phyloP scores from a whole-genome alignment of 2,329 filamentous ascomycete genomes.

The Dactylonectria macrodidyma region DNA sequence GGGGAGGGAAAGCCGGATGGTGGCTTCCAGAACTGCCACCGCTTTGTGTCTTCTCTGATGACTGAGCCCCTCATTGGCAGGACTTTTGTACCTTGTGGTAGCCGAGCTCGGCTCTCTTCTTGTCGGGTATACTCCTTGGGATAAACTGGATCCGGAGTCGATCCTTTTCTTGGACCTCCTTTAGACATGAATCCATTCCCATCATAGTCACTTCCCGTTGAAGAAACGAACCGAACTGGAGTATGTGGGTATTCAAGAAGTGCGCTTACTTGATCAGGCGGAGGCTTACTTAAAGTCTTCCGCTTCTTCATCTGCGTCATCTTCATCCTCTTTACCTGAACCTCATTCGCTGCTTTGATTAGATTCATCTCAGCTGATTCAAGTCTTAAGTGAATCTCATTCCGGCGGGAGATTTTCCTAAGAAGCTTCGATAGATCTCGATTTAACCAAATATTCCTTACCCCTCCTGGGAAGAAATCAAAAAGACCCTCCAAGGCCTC shows the following conservation, averaged over 20 bases:
- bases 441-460: conserved; percentile 97
- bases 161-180: conserved; percentile 76
- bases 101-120: too few species aligned
- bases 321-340: conserved; percentile 71
- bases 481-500: conserved; percentile 88
- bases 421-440: conserved; percentile 87
- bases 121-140: too few species aligned
- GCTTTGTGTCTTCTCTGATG: conserved; percentile 58
- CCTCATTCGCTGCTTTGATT: conserved; percentile 84
- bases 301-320: too few species aligned
- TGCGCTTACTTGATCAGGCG: too few species aligned
- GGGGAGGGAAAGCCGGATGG: conserved; percentile 74
- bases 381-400: conserved; percentile 78
- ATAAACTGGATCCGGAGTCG: conserved; percentile 42
- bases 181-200: conserved; percentile 50
- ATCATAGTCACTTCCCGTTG: too few species aligned
- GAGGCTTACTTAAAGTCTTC: too few species aligned
- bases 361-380: conserved; percentile 89
- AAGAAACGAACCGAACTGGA: too few species aligned
- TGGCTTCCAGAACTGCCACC: conserved; percentile 77
- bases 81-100: too few species aligned
- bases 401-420: conserved; percentile 85
- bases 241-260: too few species aligned
- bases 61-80: too few species aligned
- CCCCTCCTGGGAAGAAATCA: conserved; percentile 95